Percentiles rank a stretch among this genome's conserved stretches.
phyloP scores from a whole-genome alignment of 1,139 yeast species.

The Pichia terricola region DNA sequence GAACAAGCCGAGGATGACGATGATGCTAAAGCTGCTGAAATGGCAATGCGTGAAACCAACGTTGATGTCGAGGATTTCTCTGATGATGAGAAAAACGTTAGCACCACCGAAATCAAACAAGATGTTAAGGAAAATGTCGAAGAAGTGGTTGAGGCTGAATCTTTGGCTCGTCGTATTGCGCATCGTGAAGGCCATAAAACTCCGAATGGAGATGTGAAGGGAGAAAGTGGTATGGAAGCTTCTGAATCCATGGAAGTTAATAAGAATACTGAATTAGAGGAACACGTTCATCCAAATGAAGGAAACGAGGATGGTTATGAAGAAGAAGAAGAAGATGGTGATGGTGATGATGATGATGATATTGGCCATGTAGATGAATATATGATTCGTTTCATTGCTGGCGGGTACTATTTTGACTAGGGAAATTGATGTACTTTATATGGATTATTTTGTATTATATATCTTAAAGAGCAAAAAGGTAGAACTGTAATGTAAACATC shows the following conservation, averaged over 20 bases:
- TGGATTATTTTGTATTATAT: neutral
- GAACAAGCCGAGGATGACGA: slow-evolving; percentile 97
- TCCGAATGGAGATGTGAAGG: neutral
- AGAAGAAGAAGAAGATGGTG: slow-evolving; percentile 8
- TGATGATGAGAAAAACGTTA: slow-evolving; percentile 27
- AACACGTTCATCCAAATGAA: neutral
- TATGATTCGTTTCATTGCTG: slow-evolving; percentile 85
- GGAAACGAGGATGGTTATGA: neutral
- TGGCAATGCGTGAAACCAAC: slow-evolving; percentile 82
- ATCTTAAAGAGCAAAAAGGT: slow-evolving; percentile 11
- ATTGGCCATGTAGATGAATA: slow-evolving; percentile 92
- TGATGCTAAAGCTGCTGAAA: slow-evolving; percentile 85
- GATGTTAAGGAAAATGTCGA: slow-evolving; percentile 10
- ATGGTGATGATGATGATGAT: slow-evolving; percentile 60
- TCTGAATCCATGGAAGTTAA: slow-evolving; percentile 1
- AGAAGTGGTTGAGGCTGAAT: slow-evolving; percentile 15
- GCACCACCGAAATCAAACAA: neutral
- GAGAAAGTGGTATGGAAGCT: neutral
- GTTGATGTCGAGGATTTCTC: slow-evolving; percentile 79
- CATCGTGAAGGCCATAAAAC: slow-evolving; percentile 12
- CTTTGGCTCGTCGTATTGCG: slow-evolving; percentile 17
- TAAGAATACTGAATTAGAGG: neutral
- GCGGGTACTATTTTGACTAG: slow-evolving; percentile 54
- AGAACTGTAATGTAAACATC: neutral
- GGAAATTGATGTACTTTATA: too few relatives aligned